phyloP scores from a whole-genome alignment of 805 yeast genomes.

The Pichia paraexigua region DNA sequence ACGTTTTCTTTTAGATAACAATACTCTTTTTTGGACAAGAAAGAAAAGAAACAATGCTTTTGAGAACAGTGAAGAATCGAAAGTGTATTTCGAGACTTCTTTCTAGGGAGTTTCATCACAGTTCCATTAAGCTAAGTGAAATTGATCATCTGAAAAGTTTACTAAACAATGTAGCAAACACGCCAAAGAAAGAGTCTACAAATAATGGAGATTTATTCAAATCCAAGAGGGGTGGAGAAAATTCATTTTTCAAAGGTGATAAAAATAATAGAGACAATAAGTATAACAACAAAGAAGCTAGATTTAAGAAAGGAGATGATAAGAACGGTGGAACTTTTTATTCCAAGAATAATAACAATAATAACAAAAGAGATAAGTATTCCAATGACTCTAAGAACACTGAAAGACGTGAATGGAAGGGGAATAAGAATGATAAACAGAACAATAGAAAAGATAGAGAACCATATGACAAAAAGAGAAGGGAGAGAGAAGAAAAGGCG shows the following conservation, averaged over 20 bases:
- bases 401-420: not conserved
- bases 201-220: not conserved
- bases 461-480: not conserved
- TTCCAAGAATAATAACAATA: not conserved
- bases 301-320: not conserved
- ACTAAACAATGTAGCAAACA: not conserved
- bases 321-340: not conserved
- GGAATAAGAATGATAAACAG: not conserved
- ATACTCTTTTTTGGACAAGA: not conserved
- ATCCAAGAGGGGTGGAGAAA: not conserved
- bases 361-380: not conserved
- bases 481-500: not conserved
- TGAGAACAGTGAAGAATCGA: not conserved
- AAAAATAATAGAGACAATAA: not conserved
- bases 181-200: not conserved
- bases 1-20: not conserved
- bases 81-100: not conserved
- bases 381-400: not conserved
- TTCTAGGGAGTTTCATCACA: not conserved
- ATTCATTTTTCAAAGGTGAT: not conserved
- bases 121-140: not conserved
- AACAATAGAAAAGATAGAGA: not conserved
- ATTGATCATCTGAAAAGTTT: constrained; percentile 1
- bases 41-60: not conserved
- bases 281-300: not conserved